These are phyloP conservation scores for Amanita exitialis DNA, from an alignment of 768 basidiomycete species.

Conservation along the genomic window DNA sequence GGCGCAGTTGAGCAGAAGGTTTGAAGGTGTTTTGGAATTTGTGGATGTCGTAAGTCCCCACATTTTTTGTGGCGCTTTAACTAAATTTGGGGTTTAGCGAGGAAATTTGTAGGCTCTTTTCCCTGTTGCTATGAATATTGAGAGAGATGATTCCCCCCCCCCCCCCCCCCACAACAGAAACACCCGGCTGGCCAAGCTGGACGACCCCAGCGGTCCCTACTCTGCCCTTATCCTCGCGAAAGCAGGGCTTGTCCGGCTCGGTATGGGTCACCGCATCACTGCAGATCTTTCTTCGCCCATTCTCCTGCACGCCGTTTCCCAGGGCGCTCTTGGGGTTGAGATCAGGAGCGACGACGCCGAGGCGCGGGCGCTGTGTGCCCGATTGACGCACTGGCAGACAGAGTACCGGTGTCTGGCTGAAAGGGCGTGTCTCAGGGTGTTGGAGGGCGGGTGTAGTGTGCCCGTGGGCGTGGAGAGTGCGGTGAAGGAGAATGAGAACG, in stretches of 20 bases:
- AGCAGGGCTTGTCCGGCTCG: slow-evolving; percentile 81
- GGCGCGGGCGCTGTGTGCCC: slow-evolving; percentile 52
- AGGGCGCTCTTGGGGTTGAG: slow-evolving; percentile 88
- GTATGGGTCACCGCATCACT: slow-evolving; percentile 66
- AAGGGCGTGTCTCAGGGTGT: slow-evolving; percentile 74
- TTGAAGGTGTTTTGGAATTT: slow-evolving; percentile 69
- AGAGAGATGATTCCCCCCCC: background rate
- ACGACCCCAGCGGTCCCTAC: slow-evolving; percentile 71
- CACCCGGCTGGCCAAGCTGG: slow-evolving; percentile 86
- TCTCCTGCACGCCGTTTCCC: slow-evolving; percentile 85
- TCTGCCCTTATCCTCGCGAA: slow-evolving; percentile 88
- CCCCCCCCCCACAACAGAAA: too few relatives aligned
- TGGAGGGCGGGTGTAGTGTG: slow-evolving; percentile 97
- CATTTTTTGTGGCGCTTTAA: background rate
- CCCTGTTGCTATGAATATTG: background rate
- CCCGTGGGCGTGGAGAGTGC: slow-evolving; percentile 76
- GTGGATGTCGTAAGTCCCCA: slow-evolving; percentile 70
- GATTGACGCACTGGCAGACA: slow-evolving; percentile 68
- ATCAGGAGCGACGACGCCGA: slow-evolving; percentile 58
- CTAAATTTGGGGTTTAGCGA: slow-evolving; percentile 30
- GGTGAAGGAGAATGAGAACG: slow-evolving; percentile 22
- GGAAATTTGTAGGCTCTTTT: slow-evolving; percentile 76
- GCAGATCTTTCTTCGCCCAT: slow-evolving; percentile 63
- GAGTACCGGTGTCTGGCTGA: slow-evolving; percentile 76
- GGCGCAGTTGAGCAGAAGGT: slow-evolving; percentile 70